Evolutionary conservation across 257 asterid genomes (phyloP).

Genomic region (Plantago ovata): DNA sequence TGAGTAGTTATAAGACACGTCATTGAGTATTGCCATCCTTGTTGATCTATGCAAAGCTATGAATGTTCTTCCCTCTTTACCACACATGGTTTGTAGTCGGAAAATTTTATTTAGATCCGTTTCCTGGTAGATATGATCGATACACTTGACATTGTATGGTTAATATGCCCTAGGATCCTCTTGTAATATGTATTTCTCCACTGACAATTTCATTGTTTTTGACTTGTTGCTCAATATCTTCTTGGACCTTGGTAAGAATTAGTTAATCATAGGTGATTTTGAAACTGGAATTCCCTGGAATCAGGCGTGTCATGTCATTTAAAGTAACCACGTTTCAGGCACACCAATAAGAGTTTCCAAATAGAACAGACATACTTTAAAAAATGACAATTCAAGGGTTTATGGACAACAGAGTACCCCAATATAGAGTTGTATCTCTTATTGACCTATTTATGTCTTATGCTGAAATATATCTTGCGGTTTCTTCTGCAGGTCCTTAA

Average conservation of each 20-base stretch:
- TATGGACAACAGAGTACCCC: not conserved
- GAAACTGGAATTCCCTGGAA: not conserved
- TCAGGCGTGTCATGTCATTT: not conserved
- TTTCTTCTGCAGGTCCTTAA: slow-evolving; percentile 26
- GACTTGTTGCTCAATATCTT: too few relatives aligned
- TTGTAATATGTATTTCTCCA: too few relatives aligned
- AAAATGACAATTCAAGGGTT: not conserved
- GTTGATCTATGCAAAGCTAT: not conserved
- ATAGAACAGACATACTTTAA: not conserved
- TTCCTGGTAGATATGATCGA: too few relatives aligned
- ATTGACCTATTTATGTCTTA: not conserved
- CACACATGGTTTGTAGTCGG: too few relatives aligned
- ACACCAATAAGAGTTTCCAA: not conserved
- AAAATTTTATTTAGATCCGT: too few relatives aligned
- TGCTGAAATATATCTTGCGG: slow-evolving; percentile 9
- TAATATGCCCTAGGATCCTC: too few relatives aligned
- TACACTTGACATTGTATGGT: too few relatives aligned
- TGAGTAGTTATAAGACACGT: too few relatives aligned
- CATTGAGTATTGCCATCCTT: not conserved
- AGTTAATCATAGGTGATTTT: not conserved
- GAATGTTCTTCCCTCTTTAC: not conserved
- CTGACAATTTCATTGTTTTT: too few relatives aligned
- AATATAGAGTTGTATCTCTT: not conserved
- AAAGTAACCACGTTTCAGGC: not conserved
- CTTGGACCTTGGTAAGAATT: not conserved